Evolutionary conservation across 768 basidiomycete genomes (phyloP), one percentile per base, ranked within the genome.

Genomic region (Dendrothele bispora): DNA sequence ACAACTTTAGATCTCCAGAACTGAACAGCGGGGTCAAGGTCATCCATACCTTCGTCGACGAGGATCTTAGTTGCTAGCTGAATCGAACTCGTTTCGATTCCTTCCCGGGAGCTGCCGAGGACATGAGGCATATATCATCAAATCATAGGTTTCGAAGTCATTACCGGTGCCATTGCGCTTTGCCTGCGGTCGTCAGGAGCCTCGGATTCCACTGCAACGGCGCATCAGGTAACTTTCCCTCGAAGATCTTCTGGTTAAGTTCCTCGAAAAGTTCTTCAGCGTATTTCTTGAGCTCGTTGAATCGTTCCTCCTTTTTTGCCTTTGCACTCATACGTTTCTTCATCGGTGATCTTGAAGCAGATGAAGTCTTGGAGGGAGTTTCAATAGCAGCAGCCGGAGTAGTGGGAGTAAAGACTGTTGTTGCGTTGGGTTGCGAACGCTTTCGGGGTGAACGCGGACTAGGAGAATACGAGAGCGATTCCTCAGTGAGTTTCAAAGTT

Each of bases 61-160:
- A 93, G 63, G 24, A 95, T 83, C 61, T 94, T 95, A 38, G 78
- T 76, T 4, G 90, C 87, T n/a, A 95, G 69, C 56, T 91, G 83
- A 47, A 94, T 91, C 55, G 79, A 77, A 1, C 76, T 77, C 5
- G 67, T 77, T 45, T 82, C 69, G n/a, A 71, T 65, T 7, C 86
- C 85, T 10, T 85, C 75, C 39, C 73, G 71, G 17, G 77, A 78
- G 39, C 82, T 85, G 46, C 39, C 51, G 35, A 17, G 8, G 2
- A 11, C 27, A 14, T 8, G 45, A 39, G 20, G 22, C 17, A 18
- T n/a, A 36, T 5, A 24, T 10, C 41, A 14, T 14, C 71, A 46
- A 48, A 89, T 90, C 88, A 10, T n/a, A 32, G 30, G 30, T 32
- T 10, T 10, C 36, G 17, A n/a, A 17, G 21, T 26, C 17, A 53